Percentiles rank a stretch among this genome's conserved stretches.
Evolutionary conservation across 768 basidiomycete species (phyloP).

Genomic region (Psilocybe cubensis): DNA sequence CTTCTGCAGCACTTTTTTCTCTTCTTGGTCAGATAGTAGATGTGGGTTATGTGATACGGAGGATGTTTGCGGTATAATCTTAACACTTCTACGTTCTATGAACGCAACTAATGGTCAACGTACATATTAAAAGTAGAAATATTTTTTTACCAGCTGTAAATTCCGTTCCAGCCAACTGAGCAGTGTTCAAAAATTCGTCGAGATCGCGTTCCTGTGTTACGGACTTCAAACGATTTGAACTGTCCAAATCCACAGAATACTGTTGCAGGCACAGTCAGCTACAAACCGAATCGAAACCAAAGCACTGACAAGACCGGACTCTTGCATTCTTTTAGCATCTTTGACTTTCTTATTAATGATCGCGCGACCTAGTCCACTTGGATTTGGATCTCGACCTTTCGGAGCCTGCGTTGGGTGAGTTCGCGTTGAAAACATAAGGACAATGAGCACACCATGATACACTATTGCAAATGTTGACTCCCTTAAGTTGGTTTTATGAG

Average conservation of each 20-base stretch:
- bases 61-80: slow-evolving; percentile 67
- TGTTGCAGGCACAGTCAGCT: slow-evolving; percentile 29
- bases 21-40: slow-evolving; percentile 82
- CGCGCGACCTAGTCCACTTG: slow-evolving; percentile 89
- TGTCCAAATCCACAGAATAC: slow-evolving; percentile 80
- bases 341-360: slow-evolving; percentile 92
- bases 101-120: slow-evolving; percentile 9
- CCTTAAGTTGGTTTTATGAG: too few relatives aligned
- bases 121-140: not conserved
- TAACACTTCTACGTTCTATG: slow-evolving; percentile 78
- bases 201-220: slow-evolving; percentile 96
- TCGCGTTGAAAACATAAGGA: not conserved
- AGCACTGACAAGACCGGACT: slow-evolving; percentile 67
- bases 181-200: slow-evolving; percentile 94
- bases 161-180: slow-evolving; percentile 92
- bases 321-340: slow-evolving; percentile 64
- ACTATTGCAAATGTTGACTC: too few relatives aligned
- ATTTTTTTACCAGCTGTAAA: slow-evolving; percentile 84
- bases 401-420: slow-evolving; percentile 45
- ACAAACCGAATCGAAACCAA: not conserved
- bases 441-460: too few relatives aligned
- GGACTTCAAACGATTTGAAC: slow-evolving; percentile 75
- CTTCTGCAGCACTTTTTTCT: slow-evolving; percentile 70
- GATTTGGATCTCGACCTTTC: slow-evolving; percentile 63
- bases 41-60: slow-evolving; percentile 76